Percentiles rank a stretch among this genome's conserved stretches.
Conservation (phyloP, 208 protist species). For the Tritrichomonas foetus region DNA sequence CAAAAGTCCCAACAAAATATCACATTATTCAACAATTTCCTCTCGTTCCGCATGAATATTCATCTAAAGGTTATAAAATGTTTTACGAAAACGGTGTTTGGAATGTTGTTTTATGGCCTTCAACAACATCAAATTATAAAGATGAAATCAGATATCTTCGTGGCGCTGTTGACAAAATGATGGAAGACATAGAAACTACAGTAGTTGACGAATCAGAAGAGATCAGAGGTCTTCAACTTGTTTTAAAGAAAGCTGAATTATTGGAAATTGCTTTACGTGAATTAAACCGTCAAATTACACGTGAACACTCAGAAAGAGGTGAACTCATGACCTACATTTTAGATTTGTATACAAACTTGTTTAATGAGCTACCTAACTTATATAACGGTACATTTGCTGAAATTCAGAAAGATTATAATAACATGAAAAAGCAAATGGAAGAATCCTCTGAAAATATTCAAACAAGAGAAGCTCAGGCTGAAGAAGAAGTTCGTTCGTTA, state of each 20-base stretch:
- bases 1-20: neutral
- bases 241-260: neutral
- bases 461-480: neutral
- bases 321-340: neutral
- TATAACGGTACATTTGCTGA: neutral
- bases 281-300: constrained; percentile 8
- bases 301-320: neutral
- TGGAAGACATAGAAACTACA: neutral
- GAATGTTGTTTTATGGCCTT: constrained; percentile 25
- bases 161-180: neutral
- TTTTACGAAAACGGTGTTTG: neutral
- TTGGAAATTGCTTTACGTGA: neutral
- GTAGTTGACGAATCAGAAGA: neutral
- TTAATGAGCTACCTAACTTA: neutral
- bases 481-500: neutral
- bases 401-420: neutral
- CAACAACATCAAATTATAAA: constrained; percentile 32
- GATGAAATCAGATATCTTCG: constrained; percentile 1
- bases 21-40: constrained; percentile 17
- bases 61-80: neutral
- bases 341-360: neutral
- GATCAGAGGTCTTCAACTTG: neutral
- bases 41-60: constrained; percentile 3
- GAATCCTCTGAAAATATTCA: neutral
- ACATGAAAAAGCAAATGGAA: neutral